phyloP scores from a whole-genome alignment of 2,329 filamentous ascomycete genomes.

The Incumbomyces lentus region DNA sequence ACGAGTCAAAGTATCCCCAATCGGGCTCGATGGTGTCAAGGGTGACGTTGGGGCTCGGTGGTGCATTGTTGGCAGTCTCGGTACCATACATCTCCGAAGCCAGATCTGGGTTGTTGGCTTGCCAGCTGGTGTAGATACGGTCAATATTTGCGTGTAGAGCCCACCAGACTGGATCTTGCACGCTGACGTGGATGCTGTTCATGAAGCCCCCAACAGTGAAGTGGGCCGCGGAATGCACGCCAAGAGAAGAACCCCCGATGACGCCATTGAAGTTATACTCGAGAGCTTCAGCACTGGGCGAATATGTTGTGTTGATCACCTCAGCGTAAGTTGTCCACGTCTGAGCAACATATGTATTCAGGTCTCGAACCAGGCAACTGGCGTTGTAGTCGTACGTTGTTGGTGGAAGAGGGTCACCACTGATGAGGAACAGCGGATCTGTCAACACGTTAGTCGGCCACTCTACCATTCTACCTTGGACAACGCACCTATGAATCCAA shows the following conservation, averaged over 20 bases:
- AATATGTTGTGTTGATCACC: conserved; percentile 15
- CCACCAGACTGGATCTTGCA: conserved; percentile 21
- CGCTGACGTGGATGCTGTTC: conserved; percentile 18
- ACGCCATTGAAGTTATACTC: conserved; percentile 19
- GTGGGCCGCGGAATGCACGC: conserved; percentile 21
- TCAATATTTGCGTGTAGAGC: conserved; percentile 21
- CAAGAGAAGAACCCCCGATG: conserved; percentile 16
- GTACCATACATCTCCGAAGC: conserved; percentile 17
- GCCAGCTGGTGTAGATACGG: conserved; percentile 19
- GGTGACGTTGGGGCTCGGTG: conserved; percentile 17
- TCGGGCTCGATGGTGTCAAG: conserved; percentile 16
- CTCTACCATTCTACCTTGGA: background rate
- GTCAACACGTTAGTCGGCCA: background rate
- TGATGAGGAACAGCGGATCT: conserved; percentile 13
- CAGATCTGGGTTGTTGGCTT: conserved; percentile 16
- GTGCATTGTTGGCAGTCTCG: conserved; percentile 18
- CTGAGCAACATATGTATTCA: conserved; percentile 19
- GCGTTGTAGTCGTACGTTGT: conserved; percentile 19
- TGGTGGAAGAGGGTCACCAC: conserved; percentile 11
- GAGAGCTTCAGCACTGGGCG: conserved; percentile 15
- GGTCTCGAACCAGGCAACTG: conserved; percentile 19
- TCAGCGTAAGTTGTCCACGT: conserved; percentile 17
- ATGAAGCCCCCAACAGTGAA: conserved; percentile 20
- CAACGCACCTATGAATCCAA: conserved; percentile 14
- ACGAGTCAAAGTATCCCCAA: conserved; percentile 18